A percentile compares a stretch with the other conserved stretches of the same genome.
Evolutionary conservation across 2,329 filamentous ascomycete genomes (phyloP).

Genomic region (Calonectria henricotiae): DNA sequence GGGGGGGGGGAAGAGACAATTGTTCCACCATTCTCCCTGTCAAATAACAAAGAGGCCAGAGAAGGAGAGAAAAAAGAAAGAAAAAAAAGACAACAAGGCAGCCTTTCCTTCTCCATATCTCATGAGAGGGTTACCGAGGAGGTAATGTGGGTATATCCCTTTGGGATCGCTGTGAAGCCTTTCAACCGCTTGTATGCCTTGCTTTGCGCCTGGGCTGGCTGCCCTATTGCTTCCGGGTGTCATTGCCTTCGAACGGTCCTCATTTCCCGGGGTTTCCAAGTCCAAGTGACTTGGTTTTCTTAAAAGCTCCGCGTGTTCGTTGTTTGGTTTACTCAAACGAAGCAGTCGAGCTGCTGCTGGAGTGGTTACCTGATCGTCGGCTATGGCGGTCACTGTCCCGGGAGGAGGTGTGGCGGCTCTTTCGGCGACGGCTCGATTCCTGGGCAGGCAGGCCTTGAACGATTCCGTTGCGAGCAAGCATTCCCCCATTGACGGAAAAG

Average conservation of each 20-base stretch:
- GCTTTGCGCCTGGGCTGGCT: constrained; percentile 46
- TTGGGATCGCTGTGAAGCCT: constrained; percentile 59
- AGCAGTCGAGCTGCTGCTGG: constrained; percentile 75
- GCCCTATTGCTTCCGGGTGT: constrained; percentile 38
- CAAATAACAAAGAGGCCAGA: constrained; percentile 21
- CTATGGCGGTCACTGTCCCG: constrained; percentile 64
- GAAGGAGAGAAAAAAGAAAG: constrained; percentile 27
- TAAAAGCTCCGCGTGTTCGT: constrained; percentile 24
- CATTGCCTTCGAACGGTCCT: constrained; percentile 33
- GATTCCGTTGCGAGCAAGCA: constrained; percentile 81
- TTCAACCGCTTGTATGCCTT: constrained; percentile 58
- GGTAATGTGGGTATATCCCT: constrained; percentile 53
- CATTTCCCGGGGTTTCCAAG: constrained; percentile 40
- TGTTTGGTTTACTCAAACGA: constrained; percentile 68
- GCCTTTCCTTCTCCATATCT: constrained; percentile 43
- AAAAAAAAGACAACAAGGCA: constrained; percentile 30
- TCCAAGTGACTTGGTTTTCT: constrained; percentile 37
- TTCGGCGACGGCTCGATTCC: constrained; percentile 66
- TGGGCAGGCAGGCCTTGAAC: constrained; percentile 77
- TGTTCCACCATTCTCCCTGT: constrained; percentile 38
- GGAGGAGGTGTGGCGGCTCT: constrained; percentile 69
- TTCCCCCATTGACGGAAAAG: constrained; percentile 97
- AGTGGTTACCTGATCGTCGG: constrained; percentile 72
- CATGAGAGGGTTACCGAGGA: constrained; percentile 51
- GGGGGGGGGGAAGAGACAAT: constrained; percentile 29